These are phyloP conservation scores for Zygoascus hellenicus DNA, from an alignment of 1,139 yeast species.

Conservation along the genomic window DNA sequence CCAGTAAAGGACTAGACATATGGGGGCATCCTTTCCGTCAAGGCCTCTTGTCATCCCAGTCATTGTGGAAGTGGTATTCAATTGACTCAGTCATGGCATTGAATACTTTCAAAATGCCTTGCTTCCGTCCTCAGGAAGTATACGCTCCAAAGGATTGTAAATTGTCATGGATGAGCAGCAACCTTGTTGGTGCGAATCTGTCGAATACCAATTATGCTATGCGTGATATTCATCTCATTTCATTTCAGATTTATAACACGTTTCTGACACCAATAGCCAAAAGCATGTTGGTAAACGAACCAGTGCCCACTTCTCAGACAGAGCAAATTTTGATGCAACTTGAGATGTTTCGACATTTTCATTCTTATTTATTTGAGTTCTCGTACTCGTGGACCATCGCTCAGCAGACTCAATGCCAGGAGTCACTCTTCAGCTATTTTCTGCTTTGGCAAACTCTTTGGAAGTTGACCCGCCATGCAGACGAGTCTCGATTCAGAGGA, in stretches of 20 bases:
- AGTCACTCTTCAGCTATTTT: background rate
- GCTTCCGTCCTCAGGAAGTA: slow-evolving; percentile 1
- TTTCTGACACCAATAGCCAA: slow-evolving; percentile 1
- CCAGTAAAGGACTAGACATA: background rate
- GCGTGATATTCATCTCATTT: background rate
- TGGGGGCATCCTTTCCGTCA: background rate
- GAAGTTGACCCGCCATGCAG: background rate
- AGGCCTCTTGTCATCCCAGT: background rate
- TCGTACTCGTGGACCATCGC: background rate
- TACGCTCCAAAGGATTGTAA: background rate
- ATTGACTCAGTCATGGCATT: background rate
- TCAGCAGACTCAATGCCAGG: background rate
- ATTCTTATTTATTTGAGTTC: slow-evolving; percentile 1
- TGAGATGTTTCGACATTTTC: background rate
- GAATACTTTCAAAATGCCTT: background rate
- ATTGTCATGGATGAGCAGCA: background rate
- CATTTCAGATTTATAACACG: background rate
- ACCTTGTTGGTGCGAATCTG: background rate
- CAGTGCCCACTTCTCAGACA: background rate
- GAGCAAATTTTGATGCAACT: background rate
- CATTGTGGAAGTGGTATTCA: slow-evolving; percentile 1
- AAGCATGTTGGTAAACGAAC: background rate
- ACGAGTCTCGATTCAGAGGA: background rate
- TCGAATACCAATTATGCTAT: background rate
- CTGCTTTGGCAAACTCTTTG: background rate